Conservation (phyloP, 1,139 yeast species). For the Saccharomyces pastorianus region DNA sequence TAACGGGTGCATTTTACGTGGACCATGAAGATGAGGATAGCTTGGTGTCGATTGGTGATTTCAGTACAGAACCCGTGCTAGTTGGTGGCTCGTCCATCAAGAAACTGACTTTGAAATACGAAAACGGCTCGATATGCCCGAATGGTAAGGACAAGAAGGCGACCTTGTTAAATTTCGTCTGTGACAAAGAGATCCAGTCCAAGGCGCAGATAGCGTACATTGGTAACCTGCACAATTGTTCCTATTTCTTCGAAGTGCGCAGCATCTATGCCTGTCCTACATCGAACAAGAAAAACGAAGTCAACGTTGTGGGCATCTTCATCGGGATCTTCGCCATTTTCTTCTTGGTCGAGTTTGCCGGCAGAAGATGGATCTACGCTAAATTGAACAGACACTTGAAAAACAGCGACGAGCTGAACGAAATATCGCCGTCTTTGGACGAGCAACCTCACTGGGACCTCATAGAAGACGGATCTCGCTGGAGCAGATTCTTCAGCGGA, state of each 20-base stretch:
- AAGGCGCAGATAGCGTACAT: slow-evolving; percentile 64
- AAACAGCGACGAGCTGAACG: not conserved
- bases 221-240: slow-evolving; percentile 71
- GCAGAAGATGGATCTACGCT: slow-evolving; percentile 27
- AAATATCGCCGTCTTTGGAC: not conserved
- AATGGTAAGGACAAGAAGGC: slow-evolving; percentile 47
- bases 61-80: slow-evolving; percentile 44
- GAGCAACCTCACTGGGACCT: not conserved
- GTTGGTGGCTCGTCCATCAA: slow-evolving; percentile 48
- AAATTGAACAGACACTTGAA: not conserved
- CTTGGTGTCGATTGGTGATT: slow-evolving; percentile 57
- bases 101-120: slow-evolving; percentile 62
- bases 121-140: slow-evolving; percentile 63
- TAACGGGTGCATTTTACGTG: slow-evolving; percentile 60
- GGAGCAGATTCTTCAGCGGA: not conserved
- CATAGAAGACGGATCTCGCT: not conserved
- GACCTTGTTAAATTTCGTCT: slow-evolving; percentile 63
- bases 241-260: slow-evolving; percentile 75
- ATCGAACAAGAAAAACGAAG: slow-evolving; percentile 40
- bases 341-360: slow-evolving; percentile 31
- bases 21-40: slow-evolving; percentile 39
- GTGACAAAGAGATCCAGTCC: slow-evolving; percentile 66
- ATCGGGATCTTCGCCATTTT: slow-evolving; percentile 33
- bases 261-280: slow-evolving; percentile 88
- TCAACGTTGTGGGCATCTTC: slow-evolving; percentile 30